Percentiles rank a stretch among this genome's conserved stretches.
These are phyloP conservation scores for Tremellales sp. DNA, from an alignment of 1,284 basidiomycete genomes.

Conservation along the genomic window DNA sequence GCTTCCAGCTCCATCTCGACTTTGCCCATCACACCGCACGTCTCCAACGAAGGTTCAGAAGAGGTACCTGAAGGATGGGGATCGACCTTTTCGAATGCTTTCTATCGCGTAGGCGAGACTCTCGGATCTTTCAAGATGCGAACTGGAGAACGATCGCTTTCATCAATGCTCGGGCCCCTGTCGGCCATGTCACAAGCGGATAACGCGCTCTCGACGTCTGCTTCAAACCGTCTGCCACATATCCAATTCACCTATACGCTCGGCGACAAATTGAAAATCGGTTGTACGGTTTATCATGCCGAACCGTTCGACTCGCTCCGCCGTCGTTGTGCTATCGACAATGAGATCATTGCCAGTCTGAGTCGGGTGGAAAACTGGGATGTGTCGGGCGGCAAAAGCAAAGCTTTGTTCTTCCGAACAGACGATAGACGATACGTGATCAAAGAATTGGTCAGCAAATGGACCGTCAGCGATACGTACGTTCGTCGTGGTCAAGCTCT, in stretches of 20 bases:
- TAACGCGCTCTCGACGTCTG: constrained; percentile 16
- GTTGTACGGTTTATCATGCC: constrained; percentile 73
- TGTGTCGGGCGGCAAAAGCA: constrained; percentile 56
- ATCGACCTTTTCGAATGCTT: constrained; percentile 33
- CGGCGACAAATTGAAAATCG: constrained; percentile 65
- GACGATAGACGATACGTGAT: constrained; percentile 69
- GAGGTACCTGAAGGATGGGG: constrained; percentile 30
- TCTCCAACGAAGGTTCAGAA: not conserved
- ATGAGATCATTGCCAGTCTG: constrained; percentile 60
- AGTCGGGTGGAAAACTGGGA: constrained; percentile 62
- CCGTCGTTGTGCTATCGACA: constrained; percentile 62
- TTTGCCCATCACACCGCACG: not conserved
- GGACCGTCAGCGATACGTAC: constrained; percentile 76
- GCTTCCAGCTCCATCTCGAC: not conserved
- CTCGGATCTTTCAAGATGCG: constrained; percentile 24
- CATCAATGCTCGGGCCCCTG: constrained; percentile 24
- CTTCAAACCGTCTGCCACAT: constrained; percentile 63
- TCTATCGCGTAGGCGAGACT: constrained; percentile 30
- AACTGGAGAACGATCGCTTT: constrained; percentile 22
- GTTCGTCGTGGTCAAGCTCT: constrained; percentile 39
- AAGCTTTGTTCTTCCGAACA: constrained; percentile 73
- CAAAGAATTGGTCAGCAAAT: constrained; percentile 74
- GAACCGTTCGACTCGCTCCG: constrained; percentile 67
- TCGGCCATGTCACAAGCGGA: constrained; percentile 18
- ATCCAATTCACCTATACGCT: constrained; percentile 74